Base-by-base conservation (phyloP, 208 protist genomes). In the Novymonas esmeraldas region DNA sequence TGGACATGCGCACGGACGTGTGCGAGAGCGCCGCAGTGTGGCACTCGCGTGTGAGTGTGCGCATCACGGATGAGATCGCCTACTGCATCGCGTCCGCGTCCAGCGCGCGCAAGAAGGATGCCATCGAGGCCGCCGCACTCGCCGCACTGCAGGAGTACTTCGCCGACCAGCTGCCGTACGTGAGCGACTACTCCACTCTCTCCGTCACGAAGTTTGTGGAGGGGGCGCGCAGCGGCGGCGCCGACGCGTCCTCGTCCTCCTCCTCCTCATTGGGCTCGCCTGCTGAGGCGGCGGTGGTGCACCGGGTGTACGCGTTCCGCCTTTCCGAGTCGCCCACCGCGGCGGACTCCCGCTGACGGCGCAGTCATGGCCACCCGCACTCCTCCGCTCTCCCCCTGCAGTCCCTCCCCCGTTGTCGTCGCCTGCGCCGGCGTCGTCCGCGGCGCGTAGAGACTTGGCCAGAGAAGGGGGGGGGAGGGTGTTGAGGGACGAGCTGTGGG, bases 1-100 rank as follows among this genome's bases (percentile, higher is more conserved):
- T 70, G 11, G 31, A 13, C 1, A 45, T 76, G 16, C 55, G 44
- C 11, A 52, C 46, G 20, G 62, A 70, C n/a, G 28, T 33, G 31
- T 31, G 22, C 48, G 38, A 52, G 20, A 66, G 68, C 16, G 60
- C 82, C 4, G 28, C 55, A 2, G 14, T 39, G 48, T 94, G 88
- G 88, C 76, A 88, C 54, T 90, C 83, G 54, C 73, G 73, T 29
- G 22, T 94, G 29, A 82, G 73, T 59, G 24, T 90, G 20, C 58
- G 49, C 11, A 28, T 94, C 20, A 75, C 56, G 44, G 70, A 68
- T 0, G 67, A 82, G 20, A 48, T 80, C 1, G 58, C 63, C 31
- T 89, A 76, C 50, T 74, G 61, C 29, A 56, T 95, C 31, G 71
- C 55, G 7, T 50, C 63, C 34, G 56, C 76, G 24, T 71, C 49